Evolutionary conservation across 495 filamentous ascomycete genomes (phyloP).

Genomic region (Penicillium parvum): DNA sequence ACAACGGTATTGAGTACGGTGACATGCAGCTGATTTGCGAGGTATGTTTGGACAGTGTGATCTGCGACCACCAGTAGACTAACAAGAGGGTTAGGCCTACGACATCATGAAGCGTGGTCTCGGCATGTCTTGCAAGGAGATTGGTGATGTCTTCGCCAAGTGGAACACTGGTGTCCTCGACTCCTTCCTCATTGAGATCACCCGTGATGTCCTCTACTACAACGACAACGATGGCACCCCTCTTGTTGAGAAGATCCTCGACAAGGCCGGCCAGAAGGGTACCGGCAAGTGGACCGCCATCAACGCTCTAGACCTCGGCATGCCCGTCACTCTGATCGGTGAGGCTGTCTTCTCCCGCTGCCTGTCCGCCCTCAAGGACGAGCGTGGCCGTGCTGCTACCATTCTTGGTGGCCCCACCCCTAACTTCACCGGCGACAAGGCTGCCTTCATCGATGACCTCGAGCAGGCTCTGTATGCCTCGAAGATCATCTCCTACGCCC

Average conservation of each 20-base stretch:
- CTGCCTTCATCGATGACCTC: constrained; percentile 89
- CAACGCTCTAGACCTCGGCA: constrained; percentile 96
- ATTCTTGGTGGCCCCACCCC: constrained; percentile 73
- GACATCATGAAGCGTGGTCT: constrained; percentile 99
- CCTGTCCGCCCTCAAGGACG: constrained; percentile 87
- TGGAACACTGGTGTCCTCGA: constrained; percentile 99
- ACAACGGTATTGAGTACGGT: constrained; percentile 99
- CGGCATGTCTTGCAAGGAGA: constrained; percentile 79
- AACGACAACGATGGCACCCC: constrained; percentile 88
- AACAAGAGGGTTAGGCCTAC: constrained; percentile 96
- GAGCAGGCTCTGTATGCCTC: constrained; percentile 99
- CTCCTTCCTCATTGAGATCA: constrained; percentile 99
- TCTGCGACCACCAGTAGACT: no score
- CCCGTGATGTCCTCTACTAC: constrained; percentile 93
- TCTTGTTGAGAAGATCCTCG: constrained; percentile 96
- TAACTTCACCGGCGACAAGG: constrained; percentile 83
- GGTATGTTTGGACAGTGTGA: constrained; percentile 45
- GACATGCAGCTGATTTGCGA: constrained; percentile 99
- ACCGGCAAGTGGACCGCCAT: constrained; percentile 99
- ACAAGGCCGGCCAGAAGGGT: constrained; percentile 98
- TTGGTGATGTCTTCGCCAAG: constrained; percentile 61
- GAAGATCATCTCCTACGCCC: constrained; percentile 99
- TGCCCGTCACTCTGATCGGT: constrained; percentile 97
- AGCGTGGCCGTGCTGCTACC: constrained; percentile 78
- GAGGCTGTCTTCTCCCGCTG: constrained; percentile 96